A percentile compares a stretch with the other conserved stretches of the same genome.
Conservation (phyloP, 345 rosid species). For the Brassica napus region DNA sequence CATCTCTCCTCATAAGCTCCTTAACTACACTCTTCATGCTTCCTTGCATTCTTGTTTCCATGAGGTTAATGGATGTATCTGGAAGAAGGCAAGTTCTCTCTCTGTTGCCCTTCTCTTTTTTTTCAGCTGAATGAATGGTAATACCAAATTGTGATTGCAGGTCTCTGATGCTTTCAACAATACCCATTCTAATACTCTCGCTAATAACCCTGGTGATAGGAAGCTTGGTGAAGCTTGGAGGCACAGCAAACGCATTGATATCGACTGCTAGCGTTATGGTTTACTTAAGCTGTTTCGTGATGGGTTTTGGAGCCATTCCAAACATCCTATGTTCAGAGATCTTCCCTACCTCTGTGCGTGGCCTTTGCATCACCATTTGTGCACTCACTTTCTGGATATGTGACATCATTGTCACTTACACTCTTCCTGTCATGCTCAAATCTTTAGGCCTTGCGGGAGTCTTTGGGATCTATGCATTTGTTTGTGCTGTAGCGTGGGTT, state of each 20-base stretch:
- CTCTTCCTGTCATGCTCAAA: conserved; percentile 72
- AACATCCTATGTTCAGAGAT: conserved; percentile 89
- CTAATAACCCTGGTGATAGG: conserved; percentile 56
- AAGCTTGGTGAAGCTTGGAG: conserved; percentile 47
- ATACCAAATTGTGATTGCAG: conserved; percentile 44
- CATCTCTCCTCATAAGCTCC: conserved; percentile 81
- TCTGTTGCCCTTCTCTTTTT: too few species aligned
- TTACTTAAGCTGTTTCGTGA: conserved; percentile 79
- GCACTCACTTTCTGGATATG: conserved; percentile 72
- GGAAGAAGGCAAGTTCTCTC: conserved; percentile 69
- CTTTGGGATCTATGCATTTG: conserved; percentile 66
- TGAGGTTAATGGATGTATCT: conserved; percentile 81
- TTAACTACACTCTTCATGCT: conserved; percentile 78
- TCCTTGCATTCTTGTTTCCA: conserved; percentile 76
- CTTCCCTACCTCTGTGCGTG: conserved; percentile 87
- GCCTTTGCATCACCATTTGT: conserved; percentile 84
- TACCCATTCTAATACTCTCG: conserved; percentile 67
- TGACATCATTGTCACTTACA: conserved; percentile 82
- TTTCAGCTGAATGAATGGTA: background rate
- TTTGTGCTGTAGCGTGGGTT: conserved; percentile 69
- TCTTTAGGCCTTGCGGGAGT: conserved; percentile 66
- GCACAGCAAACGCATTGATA: conserved; percentile 53
- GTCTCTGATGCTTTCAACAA: conserved; percentile 64
- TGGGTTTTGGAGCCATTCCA: conserved; percentile 80
- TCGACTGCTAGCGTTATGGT: conserved; percentile 65